These are phyloP conservation scores for Aspergillus neoniger DNA, from an alignment of 2,329 filamentous ascomycete species.

Conservation along the genomic window DNA sequence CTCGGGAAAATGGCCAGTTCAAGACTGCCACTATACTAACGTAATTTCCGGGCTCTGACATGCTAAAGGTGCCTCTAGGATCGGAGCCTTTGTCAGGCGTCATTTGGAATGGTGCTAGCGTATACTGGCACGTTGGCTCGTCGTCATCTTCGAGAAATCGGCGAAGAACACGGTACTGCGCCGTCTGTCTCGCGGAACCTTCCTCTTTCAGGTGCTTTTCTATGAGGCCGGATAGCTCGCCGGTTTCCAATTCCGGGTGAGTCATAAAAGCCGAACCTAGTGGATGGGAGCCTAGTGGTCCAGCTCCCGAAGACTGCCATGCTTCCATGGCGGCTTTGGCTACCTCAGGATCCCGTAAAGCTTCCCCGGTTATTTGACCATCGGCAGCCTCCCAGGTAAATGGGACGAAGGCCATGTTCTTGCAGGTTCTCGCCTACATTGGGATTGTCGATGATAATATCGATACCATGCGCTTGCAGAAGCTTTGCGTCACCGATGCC, in stretches of 20 bases:
- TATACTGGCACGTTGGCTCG: conserved; percentile 24
- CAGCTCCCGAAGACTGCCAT: conserved; percentile 28
- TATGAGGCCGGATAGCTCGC: conserved; percentile 10
- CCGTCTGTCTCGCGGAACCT: neutral
- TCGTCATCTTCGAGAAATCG: conserved; percentile 17
- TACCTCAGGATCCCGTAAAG: conserved; percentile 22
- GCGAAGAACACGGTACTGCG: conserved; percentile 7
- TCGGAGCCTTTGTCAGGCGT: conserved; percentile 12
- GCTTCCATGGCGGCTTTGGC: conserved; percentile 24
- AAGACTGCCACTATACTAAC: conserved; percentile 28
- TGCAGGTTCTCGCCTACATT: conserved; percentile 55
- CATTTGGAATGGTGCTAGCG: conserved; percentile 25
- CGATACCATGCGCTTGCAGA: conserved; percentile 45
- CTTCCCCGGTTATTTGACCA: conserved; percentile 27
- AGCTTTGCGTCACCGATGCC: conserved; percentile 57
- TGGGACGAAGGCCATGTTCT: conserved; percentile 42
- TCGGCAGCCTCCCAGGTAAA: conserved; percentile 28
- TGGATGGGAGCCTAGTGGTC: conserved; percentile 28
- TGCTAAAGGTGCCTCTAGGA: conserved; percentile 15
- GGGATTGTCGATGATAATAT: conserved; percentile 46
- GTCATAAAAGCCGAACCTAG: conserved; percentile 26
- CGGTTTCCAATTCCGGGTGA: conserved; percentile 11
- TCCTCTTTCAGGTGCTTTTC: neutral
- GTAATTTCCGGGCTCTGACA: conserved; percentile 19
- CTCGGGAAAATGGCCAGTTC: conserved; percentile 34